Conservation (phyloP, 805 yeast genomes). For the Saccharomycopsis fibuligera region DNA sequence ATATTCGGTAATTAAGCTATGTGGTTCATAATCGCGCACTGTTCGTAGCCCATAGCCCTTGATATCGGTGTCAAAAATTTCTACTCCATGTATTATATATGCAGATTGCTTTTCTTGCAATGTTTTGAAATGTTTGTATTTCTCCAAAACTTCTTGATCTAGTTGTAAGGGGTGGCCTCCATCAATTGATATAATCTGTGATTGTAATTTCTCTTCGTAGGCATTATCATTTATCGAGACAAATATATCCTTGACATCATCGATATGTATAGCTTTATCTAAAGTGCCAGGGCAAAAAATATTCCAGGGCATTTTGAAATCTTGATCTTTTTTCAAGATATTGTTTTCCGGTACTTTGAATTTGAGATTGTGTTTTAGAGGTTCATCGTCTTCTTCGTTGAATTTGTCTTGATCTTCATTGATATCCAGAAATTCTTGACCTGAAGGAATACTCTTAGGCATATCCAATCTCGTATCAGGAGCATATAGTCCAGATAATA, state of each 20-base stretch:
- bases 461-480: background rate
- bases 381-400: background rate
- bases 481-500: conserved; percentile 3
- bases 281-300: conserved; percentile 3
- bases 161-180: background rate
- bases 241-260: background rate
- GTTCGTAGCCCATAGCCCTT: conserved; percentile 42
- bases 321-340: background rate
- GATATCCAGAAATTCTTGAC: background rate
- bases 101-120: background rate
- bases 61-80: conserved; percentile 31
- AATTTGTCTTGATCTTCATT: background rate
- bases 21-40: conserved; percentile 31
- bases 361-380: background rate
- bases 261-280: background rate
- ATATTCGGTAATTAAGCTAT: conserved; percentile 39
- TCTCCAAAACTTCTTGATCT: background rate
- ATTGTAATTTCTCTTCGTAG: background rate
- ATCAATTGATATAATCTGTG: background rate
- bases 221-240: background rate
- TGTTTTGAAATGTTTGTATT: background rate
- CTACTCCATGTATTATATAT: conserved; percentile 24
- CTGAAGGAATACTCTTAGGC: conserved; percentile 1
- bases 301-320: conserved; percentile 7
- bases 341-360: background rate